Conservation (phyloP, 2,329 filamentous ascomycete genomes). For the Epichloe sibirici region DNA sequence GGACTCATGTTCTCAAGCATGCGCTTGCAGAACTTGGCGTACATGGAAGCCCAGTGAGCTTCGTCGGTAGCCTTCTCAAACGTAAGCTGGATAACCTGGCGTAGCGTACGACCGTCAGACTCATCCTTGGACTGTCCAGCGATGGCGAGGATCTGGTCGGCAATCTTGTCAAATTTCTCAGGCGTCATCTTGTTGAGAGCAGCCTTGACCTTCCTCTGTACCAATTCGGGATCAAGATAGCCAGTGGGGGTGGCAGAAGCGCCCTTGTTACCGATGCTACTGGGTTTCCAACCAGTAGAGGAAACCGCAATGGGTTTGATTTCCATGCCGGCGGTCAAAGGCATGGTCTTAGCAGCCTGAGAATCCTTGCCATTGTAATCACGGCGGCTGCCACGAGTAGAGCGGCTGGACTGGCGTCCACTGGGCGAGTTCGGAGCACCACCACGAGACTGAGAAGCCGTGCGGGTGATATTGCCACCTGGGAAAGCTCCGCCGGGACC, state of each 20-base stretch:
- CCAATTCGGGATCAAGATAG: constrained; percentile 77
- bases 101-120: constrained; percentile 81
- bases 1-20: constrained; percentile 94
- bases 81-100: constrained; percentile 96
- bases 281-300: constrained; percentile 79
- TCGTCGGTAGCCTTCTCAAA: constrained; percentile 99
- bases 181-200: constrained; percentile 99
- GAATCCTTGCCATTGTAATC: constrained; percentile 49
- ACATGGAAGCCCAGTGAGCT: constrained; percentile 97
- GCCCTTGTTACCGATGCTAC: constrained; percentile 44
- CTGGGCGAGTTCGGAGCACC: constrained; percentile 55
- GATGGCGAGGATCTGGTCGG: constrained; percentile 85
- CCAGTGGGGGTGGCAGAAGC: constrained; percentile 24
- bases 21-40: constrained; percentile 93
- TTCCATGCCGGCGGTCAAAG: constrained; percentile 72
- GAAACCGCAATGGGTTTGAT: constrained; percentile 68
- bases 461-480: constrained; percentile 53
- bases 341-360: constrained; percentile 75
- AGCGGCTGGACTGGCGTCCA: constrained; percentile 49
- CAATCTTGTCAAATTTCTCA: constrained; percentile 94
- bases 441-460: constrained; percentile 44
- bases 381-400: constrained; percentile 53
- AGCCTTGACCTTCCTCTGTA: constrained; percentile 98
- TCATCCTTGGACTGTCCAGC: constrained; percentile 93
- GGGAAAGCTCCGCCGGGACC: constrained; percentile 46